phyloP scores from a whole-genome alignment of 345 rosid species.

The Brassica cretica region DNA sequence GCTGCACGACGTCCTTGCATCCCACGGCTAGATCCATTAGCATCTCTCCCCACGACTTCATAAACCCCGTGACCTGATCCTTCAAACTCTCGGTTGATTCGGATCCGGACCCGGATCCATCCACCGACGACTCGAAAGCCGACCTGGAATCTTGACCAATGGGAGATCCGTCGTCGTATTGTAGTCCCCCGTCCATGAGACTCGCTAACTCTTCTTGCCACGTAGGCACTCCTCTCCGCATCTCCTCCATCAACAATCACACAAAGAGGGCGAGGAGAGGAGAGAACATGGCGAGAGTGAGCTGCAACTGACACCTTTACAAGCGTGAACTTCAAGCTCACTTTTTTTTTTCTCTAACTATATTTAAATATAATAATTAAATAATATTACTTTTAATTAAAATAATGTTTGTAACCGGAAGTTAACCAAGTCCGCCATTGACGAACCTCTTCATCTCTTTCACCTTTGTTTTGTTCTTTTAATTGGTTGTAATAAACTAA shows the following conservation, averaged over 20 bases:
- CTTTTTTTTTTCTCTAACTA: constrained; percentile 3
- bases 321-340: constrained; percentile 60
- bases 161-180: constrained; percentile 49
- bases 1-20: constrained; percentile 62
- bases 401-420: background rate
- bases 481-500: background rate
- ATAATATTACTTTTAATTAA: background rate
- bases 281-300: constrained; percentile 35
- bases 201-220: constrained; percentile 80
- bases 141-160: constrained; percentile 35
- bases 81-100: constrained; percentile 54
- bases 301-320: constrained; percentile 48
- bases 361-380: background rate
- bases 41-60: constrained; percentile 94
- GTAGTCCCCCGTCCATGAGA: constrained; percentile 51
- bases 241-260: constrained; percentile 56
- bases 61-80: constrained; percentile 70
- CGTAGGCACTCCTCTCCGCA: constrained; percentile 48
- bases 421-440: constrained; percentile 24
- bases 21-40: constrained; percentile 76
- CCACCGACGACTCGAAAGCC: constrained; percentile 21
- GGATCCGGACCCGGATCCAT: constrained; percentile 26
- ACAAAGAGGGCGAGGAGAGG: constrained; percentile 34
- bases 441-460: background rate
- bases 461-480: constrained; percentile 2